Percentiles rank a stretch among this genome's conserved stretches.
Evolutionary conservation across 352 stramenopile genomes (phyloP).

Genomic region (Aphanomyces euteiches): DNA sequence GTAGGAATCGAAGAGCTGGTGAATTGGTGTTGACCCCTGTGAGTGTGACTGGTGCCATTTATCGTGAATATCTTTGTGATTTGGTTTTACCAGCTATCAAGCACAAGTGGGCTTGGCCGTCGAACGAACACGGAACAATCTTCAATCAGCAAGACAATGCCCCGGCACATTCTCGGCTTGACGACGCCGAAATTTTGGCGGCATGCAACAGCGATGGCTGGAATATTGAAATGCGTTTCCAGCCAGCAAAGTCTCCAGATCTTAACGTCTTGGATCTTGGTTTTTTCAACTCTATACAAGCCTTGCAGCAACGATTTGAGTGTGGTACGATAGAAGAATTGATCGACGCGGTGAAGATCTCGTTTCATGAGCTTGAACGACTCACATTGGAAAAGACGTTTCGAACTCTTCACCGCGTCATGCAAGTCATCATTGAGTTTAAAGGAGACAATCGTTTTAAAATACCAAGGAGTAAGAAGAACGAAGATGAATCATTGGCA

Average conservation of each 20-base stretch:
- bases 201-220: not conserved
- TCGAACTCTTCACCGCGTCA: not conserved
- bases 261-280: constrained; percentile 6
- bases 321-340: constrained; percentile 5
- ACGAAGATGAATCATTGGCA: not conserved
- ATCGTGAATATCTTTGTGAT: not conserved
- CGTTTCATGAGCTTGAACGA: not conserved
- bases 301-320: not conserved
- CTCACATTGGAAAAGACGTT: constrained; percentile 32
- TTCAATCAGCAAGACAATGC: constrained; percentile 1
- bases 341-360: not conserved
- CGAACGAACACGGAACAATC: not conserved
- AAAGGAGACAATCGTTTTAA: not conserved
- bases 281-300: constrained; percentile 13
- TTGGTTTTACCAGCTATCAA: not conserved
- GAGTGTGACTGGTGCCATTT: not conserved
- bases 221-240: not conserved
- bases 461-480: not conserved
- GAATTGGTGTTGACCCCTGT: not conserved
- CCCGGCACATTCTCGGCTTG: not conserved
- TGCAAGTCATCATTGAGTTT: not conserved
- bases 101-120: not conserved
- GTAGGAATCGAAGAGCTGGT: not conserved
- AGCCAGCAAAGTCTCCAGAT: not conserved
- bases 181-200: not conserved